A percentile compares a stretch with the other conserved stretches of the same genome.
Evolutionary conservation across 2,329 filamentous ascomycete species (phyloP).

Genomic region (Gnomoniopsis sp.): DNA sequence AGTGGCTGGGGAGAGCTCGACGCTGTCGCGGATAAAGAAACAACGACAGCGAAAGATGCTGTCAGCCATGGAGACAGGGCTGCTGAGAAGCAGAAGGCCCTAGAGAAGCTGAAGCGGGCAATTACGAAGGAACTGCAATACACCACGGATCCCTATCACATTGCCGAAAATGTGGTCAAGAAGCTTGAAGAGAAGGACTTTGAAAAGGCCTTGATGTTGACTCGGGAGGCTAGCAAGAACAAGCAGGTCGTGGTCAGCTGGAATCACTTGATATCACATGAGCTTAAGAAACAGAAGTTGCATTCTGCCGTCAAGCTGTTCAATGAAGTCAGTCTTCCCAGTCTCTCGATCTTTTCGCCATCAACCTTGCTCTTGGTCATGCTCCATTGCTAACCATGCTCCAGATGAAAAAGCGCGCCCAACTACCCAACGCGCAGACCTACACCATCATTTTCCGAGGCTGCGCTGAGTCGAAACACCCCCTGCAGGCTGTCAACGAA

Average conservation of each 20-base stretch:
- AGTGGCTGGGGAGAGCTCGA: slow-evolving; percentile 10
- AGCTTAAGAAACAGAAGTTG: slow-evolving; percentile 58
- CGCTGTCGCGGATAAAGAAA: not conserved
- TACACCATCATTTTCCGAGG: slow-evolving; percentile 82
- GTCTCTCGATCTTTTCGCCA: not conserved
- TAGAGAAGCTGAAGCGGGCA: slow-evolving; percentile 19
- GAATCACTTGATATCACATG: slow-evolving; percentile 79
- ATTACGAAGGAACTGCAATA: slow-evolving; percentile 53
- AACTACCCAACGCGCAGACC: slow-evolving; percentile 76
- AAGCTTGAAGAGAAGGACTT: slow-evolving; percentile 57
- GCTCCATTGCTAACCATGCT: slow-evolving; percentile 18
- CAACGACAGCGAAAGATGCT: not conserved
- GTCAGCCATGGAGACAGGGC: slow-evolving; percentile 20
- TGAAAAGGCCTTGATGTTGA: slow-evolving; percentile 65
- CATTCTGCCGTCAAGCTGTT: slow-evolving; percentile 73
- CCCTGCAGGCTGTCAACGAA: slow-evolving; percentile 58
- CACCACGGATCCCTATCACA: slow-evolving; percentile 67
- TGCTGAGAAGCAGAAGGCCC: slow-evolving; percentile 29
- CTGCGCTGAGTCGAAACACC: slow-evolving; percentile 58
- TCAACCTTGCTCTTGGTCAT: not conserved
- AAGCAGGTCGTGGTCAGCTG: slow-evolving; percentile 72
- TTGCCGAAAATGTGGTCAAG: slow-evolving; percentile 64
- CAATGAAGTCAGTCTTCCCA: slow-evolving; percentile 66
- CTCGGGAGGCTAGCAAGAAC: slow-evolving; percentile 64
- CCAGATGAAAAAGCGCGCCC: slow-evolving; percentile 91